Percentiles rank a stretch among this genome's conserved stretches.
Conservation (phyloP, 495 filamentous ascomycete genomes). For the Staphylotrichum tortipilum region DNA sequence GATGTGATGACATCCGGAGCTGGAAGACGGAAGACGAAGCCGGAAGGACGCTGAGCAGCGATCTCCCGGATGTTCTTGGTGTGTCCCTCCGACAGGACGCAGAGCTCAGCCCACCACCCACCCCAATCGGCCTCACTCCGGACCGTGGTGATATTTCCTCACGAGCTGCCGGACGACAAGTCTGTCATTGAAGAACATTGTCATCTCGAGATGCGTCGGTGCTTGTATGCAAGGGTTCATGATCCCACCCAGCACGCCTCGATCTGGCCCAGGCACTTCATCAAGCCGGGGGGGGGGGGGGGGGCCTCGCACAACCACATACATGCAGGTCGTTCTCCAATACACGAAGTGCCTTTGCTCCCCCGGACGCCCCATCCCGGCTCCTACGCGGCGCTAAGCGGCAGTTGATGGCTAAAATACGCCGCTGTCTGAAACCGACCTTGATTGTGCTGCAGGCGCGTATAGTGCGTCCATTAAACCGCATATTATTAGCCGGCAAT, state of each 20-base stretch:
- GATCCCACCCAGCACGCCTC: neutral
- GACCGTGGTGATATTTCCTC: no score
- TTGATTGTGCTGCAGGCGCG: conserved; percentile 2
- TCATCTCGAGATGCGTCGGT: neutral
- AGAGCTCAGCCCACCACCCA: no score
- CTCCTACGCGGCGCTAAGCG: conserved; percentile 13
- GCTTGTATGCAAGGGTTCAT: neutral
- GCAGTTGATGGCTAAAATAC: conserved; percentile 25
- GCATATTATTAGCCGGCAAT: conserved; percentile 12
- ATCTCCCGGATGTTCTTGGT: conserved; percentile 6
- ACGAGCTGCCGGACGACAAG: neutral
- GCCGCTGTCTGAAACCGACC: conserved; percentile 11
- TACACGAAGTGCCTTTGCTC: neutral
- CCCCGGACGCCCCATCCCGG: neutral
- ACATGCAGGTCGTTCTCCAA: neutral
- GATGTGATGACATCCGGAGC: no score
- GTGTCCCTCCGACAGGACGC: no score
- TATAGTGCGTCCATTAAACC: conserved; percentile 11
- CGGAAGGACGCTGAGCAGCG: conserved; percentile 13
- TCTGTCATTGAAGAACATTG: neutral
- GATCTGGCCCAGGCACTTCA: neutral
- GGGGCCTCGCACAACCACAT: neutral
- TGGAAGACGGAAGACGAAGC: no score
- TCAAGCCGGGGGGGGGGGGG: neutral
- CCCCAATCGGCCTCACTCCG: no score